Conservation (phyloP, 192 early-diverging fungal genomes). For the Rhizophagus sp. region DNA sequence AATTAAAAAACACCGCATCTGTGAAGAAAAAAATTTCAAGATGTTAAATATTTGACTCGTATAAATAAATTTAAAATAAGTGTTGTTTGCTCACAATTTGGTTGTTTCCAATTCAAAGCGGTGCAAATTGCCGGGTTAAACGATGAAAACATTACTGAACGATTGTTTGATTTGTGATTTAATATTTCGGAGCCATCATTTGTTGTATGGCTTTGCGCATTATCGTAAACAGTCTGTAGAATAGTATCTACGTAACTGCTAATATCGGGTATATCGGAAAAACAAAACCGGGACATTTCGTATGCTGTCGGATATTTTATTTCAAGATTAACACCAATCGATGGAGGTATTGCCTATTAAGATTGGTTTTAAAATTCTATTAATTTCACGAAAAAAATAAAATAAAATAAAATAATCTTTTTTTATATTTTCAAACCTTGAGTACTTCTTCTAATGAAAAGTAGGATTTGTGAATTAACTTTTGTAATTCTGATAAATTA, state of each 20-base stretch:
- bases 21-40: neutral
- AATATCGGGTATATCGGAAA: conserved; percentile 66
- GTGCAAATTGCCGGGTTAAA: conserved; percentile 92
- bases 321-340: conserved; percentile 83
- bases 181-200: conserved; percentile 22
- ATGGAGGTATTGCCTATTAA: conserved; percentile 61
- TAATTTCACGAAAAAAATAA: neutral
- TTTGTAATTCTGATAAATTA: conserved; percentile 35
- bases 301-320: conserved; percentile 83
- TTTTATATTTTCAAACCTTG: conserved; percentile 51
- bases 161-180: conserved; percentile 29
- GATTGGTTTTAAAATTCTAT: neutral
- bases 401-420: neutral
- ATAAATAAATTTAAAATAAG: neutral
- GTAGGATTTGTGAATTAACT: conserved; percentile 43
- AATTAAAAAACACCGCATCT: conserved; percentile 92
- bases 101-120: conserved; percentile 98
- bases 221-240: conserved; percentile 84
- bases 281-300: conserved; percentile 52
- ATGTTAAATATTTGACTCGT: neutral
- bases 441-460: conserved; percentile 73
- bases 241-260: conserved; percentile 89
- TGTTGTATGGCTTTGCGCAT: conserved; percentile 45
- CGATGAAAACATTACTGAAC: conserved; percentile 77
- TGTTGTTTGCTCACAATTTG: conserved; percentile 76